Evolutionary conservation across 192 early-diverging fungal genomes (phyloP), one percentile per base, ranked within the genome.

Genomic region (Lunasporangiospora selenospora): DNA sequence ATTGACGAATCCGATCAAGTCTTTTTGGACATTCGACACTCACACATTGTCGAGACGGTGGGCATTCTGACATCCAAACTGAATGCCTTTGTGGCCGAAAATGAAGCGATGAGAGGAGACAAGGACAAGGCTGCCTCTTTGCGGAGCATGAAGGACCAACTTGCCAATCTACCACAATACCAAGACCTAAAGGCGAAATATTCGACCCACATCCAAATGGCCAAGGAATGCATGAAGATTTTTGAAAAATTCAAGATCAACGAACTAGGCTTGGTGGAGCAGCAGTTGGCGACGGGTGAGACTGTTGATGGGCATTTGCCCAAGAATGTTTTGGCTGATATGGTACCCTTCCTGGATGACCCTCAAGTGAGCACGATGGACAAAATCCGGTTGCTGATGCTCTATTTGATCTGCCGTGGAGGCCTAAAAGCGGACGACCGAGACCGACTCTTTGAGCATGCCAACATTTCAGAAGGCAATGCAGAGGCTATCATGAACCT

Each of bases 61-160:
- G 84, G 88, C 12, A 86, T 89, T 18, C 83, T 95, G 19, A 83
- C 85, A 21, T 78, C 80, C 29, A 83, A 86, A 24, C 93, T 95
- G 62, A 89, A 90, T 75, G 85, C 86, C 24, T 95, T 95, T 75
- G 63, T 95, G 38, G 77, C 44, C 1, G 90, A 95, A 54, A 94
- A 95, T 67, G 87, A 89, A 44, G 90, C 86, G 8, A 71, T 78
- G 26, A 49, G 64, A 12, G 76, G 76, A 18, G 75, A 62, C 45
- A 81, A 77, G 48, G 77, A 89, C 76, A 70, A 80, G 9, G 80
- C 88, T 12, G 87, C 84, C 2, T 86, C 75, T 39, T 67, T 95
- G 10, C 93, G 93, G 50, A 84, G 90, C 24, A 90, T 95, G 89
- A 94, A 94, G 55, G 92, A 92, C 43, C 90, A 91, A 29, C 78